phyloP scores from a whole-genome alignment of 2,329 filamentous ascomycete genomes.

The Camptophora hylomeconis region DNA sequence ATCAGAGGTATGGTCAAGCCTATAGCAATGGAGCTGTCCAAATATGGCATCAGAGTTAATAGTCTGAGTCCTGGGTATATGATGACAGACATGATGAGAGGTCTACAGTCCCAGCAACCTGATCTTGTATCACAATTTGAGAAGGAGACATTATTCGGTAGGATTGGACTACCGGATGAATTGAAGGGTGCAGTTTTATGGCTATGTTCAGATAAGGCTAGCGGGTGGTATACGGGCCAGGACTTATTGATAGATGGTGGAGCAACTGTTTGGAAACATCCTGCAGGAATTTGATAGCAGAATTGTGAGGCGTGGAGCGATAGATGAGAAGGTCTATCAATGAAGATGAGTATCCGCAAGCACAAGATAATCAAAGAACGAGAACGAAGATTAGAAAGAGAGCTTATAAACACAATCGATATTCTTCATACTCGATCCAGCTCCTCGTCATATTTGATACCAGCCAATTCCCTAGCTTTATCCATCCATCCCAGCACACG shows the following conservation, averaged over 20 bases:
- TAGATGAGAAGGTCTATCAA: too few relatives aligned
- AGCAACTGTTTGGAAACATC: conserved; percentile 18
- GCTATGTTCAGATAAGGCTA: conserved; percentile 10
- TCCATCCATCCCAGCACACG: conserved; percentile 18
- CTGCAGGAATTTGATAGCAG: too few relatives aligned
- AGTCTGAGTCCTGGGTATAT: conserved; percentile 20
- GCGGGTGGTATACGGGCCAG: conserved; percentile 16
- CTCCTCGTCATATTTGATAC: conserved; percentile 13
- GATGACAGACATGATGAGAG: conserved; percentile 19
- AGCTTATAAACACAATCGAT: background rate
- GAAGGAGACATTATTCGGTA: conserved; percentile 16
- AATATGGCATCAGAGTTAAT: conserved; percentile 22
- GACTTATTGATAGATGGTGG: conserved; percentile 17
- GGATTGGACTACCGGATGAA: conserved; percentile 15
- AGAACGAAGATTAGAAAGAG: too few relatives aligned
- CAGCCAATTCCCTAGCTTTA: conserved; percentile 11
- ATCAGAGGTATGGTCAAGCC: conserved; percentile 63
- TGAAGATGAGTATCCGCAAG: too few relatives aligned
- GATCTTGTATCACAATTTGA: conserved; percentile 15
- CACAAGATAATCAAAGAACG: too few relatives aligned
- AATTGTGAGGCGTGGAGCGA: too few relatives aligned
- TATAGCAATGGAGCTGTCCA: conserved; percentile 39
- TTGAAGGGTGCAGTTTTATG: conserved; percentile 15
- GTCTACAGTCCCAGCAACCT: conserved; percentile 12
- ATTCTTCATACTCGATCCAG: conserved; percentile 5